A percentile compares a stretch with the other conserved stretches of the same genome.
phyloP scores from a whole-genome alignment of 129 eudicot species.

The Calendula officinalis region DNA sequence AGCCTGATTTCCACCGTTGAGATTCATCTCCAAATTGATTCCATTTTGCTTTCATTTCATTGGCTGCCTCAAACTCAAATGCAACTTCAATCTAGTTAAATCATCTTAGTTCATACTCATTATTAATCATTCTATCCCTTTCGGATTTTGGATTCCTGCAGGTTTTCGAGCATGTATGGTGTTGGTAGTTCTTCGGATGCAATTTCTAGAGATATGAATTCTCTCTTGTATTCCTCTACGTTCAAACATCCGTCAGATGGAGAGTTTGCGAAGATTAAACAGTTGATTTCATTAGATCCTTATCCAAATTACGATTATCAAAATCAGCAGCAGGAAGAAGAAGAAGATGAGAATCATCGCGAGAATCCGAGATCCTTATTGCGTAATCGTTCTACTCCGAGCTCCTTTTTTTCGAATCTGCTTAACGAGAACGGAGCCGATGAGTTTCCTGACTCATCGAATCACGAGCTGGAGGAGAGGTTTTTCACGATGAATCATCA shows the following conservation, averaged over 20 bases:
- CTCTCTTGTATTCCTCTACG: constrained; percentile 37
- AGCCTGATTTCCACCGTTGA: constrained; percentile 28
- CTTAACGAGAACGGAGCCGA: constrained; percentile 33
- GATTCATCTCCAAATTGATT: constrained; percentile 22
- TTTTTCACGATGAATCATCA: constrained; percentile 9
- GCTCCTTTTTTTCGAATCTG: constrained; percentile 53
- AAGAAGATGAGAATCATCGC: neutral
- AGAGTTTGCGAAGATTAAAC: constrained; percentile 44
- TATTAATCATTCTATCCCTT: neutral
- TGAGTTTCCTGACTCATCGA: constrained; percentile 28
- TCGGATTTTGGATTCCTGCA: too few species aligned
- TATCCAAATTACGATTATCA: constrained; percentile 20
- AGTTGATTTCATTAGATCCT: constrained; percentile 43
- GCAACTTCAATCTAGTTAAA: neutral
- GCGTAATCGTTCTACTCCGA: constrained; percentile 66
- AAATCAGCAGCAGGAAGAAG: neutral
- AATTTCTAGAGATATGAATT: constrained; percentile 54
- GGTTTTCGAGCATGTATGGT: constrained; percentile 35
- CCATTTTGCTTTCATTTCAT: constrained; percentile 13
- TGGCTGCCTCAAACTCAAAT: constrained; percentile 3
- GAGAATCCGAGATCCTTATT: constrained; percentile 18
- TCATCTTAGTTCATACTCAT: neutral
- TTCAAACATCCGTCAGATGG: constrained; percentile 46
- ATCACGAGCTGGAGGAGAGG: constrained; percentile 16
- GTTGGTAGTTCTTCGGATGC: constrained; percentile 39